Base-by-base conservation (phyloP, 129 eudicot species). In the Flaveria bidentis region DNA sequence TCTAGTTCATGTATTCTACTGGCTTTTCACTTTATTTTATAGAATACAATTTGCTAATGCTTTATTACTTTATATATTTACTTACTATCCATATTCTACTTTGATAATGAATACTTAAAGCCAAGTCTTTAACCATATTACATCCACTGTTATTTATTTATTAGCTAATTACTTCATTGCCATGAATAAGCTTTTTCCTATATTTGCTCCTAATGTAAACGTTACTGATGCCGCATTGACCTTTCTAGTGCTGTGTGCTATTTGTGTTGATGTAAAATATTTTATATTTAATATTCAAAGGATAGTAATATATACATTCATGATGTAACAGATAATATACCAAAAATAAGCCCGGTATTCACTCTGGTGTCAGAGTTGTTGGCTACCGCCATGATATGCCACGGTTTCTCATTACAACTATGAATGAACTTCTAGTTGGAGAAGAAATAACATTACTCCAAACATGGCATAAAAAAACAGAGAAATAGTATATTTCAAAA, bases 151-250 rank as follows among this genome's bases (percentile, higher is more conserved):
- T 53, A 33, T 17, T 18, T 18, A 42, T 13, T 13, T 73, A 56
- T 73, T 73, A 20, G 77, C 42, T 28, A 17, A 51, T 52, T 51
- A 71, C 47, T 71, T 71, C 5, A 18, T 52, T 71, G 14, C 76
- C 20, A 18, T 57, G 11, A 3, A 55, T 18, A 20, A 56, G 68
- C 47, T 44, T 9, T 50, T 45, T 62, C 11, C 47, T 26, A 6
- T 26, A 75, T 23, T 62, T 61, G 60, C 22, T 20, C 22, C 47
- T 46, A 16, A 46, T 11, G 9, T 60, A 45, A 58, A 45, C 0
- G 22, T 63, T 62, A 75, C 6, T 63, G 18, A 75, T 44, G 66
- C n/a, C 53, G 22, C 44, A 22, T 61, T 13, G 25, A 57, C 52
- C n/a, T 14, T 16, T 41, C 5, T 47, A 11, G 71, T 75, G 15